These are phyloP conservation scores for Emergomyces pasteurianus DNA, from an alignment of 2,329 filamentous ascomycete species.

Conservation along the genomic window DNA sequence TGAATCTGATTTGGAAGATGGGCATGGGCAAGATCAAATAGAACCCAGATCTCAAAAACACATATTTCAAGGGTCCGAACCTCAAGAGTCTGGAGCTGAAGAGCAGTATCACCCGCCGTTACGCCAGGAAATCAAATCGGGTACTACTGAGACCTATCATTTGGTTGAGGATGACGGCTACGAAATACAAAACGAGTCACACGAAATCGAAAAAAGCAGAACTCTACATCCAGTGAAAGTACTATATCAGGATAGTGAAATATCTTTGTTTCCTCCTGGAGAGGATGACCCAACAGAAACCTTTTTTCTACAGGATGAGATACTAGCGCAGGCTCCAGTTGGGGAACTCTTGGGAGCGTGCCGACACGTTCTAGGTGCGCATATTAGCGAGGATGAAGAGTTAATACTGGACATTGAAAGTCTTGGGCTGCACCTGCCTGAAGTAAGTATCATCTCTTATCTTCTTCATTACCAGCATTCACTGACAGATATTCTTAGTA, in stretches of 20 bases:
- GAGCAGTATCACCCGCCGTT: background rate
- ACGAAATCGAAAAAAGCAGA: constrained; percentile 5
- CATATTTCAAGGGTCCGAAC: background rate
- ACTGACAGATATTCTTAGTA: constrained; percentile 32
- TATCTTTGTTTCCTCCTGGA: constrained; percentile 47
- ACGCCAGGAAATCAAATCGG: background rate
- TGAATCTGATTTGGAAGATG: background rate
- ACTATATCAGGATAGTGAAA: constrained; percentile 43
- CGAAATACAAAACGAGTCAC: constrained; percentile 5
- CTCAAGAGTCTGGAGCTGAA: background rate
- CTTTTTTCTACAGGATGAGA: constrained; percentile 46
- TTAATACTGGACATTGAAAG: constrained; percentile 44
- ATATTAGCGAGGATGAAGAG: constrained; percentile 46
- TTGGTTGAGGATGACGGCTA: constrained; percentile 6
- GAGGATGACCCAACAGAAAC: constrained; percentile 42
- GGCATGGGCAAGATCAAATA: background rate
- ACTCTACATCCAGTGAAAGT: constrained; percentile 39
- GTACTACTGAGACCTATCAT: background rate
- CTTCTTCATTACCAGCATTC: background rate
- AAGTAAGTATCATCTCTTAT: constrained; percentile 34
- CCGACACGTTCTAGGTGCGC: constrained; percentile 42
- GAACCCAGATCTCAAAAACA: background rate
- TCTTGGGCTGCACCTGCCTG: constrained; percentile 44
- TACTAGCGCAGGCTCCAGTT: constrained; percentile 41
- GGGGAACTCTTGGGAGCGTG: constrained; percentile 45